Evolutionary conservation across 2,329 filamentous ascomycete genomes (phyloP), one percentile per base, ranked within the genome.

Genomic region (Nothomitra cinnamomea): DNA sequence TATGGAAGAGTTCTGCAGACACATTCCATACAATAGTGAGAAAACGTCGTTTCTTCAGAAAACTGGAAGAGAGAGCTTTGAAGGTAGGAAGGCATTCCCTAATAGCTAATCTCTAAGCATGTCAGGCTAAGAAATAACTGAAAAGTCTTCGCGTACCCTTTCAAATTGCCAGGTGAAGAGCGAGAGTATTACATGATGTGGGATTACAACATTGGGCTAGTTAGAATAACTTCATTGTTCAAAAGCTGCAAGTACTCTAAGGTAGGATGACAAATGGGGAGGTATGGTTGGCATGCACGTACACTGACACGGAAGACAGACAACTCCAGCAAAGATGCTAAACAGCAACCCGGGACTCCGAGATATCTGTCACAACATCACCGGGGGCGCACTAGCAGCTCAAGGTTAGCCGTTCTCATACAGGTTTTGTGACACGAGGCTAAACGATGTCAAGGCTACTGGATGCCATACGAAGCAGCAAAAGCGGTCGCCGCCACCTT

Each of bases 131-230:
- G 7, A 55, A 59, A 41, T 56, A 32, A n/a, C 19, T 36, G 38
- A 36, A 53, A 57, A 92, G 86, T 87, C 24, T 89, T 89, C 65
- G 80, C 88, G 61, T 96, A 95, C 66, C 80, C 78, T 36, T 95
- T 94, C 72, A 77, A 74, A 59, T 65, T 83, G 2, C 85, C 85
- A 0, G 79, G 74, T 10, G 77, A 84, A 47, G 75, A 82, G 1
- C 75, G 73, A 57, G 73, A 77, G 52, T 89, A 84, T 65, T 79
- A 78, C 0, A 81, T 96, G 56, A 88, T 95, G 79, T 98, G 92
- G 92, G 92, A 98, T 67, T 95, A 95, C 70, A 90, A 94, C 61
- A 80, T 90, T 57, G 92, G 92, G 7, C 80, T 96, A 28, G 89
- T 96, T 57, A 82, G 90, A 57, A 94, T 94, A 67, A 95, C 89